Evolutionary conservation across 2,329 filamentous ascomycete species (phyloP), one percentile per base, ranked within the genome.

Genomic region (Elsinoe arachidis): DNA sequence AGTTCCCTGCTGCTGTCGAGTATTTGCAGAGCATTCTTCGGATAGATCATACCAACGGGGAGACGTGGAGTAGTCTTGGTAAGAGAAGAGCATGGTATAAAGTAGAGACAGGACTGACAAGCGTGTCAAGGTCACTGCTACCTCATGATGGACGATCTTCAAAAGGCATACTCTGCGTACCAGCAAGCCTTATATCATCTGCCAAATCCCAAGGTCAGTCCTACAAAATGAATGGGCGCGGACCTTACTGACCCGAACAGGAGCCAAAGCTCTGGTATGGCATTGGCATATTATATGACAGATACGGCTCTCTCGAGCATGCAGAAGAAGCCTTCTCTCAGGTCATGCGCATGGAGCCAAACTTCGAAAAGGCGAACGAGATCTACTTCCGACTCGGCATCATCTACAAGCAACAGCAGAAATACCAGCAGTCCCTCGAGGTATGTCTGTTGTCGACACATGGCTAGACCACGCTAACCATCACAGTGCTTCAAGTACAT

Each of bases 351-450:
- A 97, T 99, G 86, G 87, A 96, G 67, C 93, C 92, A 3, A 86
- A 90, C 65, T 97, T 97, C 65, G 93, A 99, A 68, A 99, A 99
- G 79, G 91, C 92, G 58, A 97, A 97, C 68, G 93, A 99, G 71
- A 97, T 99, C 56, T 99, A 97, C 72, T 99, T 99, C 74, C 84
- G 93, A 26, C 81, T 99, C 7, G 93, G 93, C n/a, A 99, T 99
- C 76, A 97, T 99, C 63, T 97, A 97, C 78, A 99, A 99, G 72
- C 92, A 97, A 68, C 93, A 97, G 70, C 86, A 91, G 61, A 97
- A 97, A 71, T 99, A 91, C 70, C 79, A 79, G 55, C 87, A 95
- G 69, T 96, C 91, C 78, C 78, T 97, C 46, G 93, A 97, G 74
- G 91, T 95, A 77, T 66, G 66, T 61, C 12, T 30, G 26, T 7